Evolutionary conservation across 1,284 basidiomycete species (phyloP).

Genomic region (Austroboletus novae-zelandiae): DNA sequence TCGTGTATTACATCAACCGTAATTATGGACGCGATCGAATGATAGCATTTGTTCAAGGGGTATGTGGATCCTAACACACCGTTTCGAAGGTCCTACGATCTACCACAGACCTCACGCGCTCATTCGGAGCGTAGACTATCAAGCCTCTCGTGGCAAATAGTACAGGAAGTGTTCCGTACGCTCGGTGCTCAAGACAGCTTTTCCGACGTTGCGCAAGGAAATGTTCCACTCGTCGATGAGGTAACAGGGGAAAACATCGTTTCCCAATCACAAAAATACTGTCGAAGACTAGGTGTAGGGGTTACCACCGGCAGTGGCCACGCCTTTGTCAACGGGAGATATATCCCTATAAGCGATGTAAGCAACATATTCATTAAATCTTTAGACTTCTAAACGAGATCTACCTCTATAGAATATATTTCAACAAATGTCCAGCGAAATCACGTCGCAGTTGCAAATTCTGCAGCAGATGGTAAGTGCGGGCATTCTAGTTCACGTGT

Average conservation of each 20-base stretch:
- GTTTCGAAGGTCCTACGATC: neutral
- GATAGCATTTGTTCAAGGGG: constrained; percentile 56
- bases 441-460: constrained; percentile 59
- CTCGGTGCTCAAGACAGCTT: constrained; percentile 36
- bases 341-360: constrained; percentile 71
- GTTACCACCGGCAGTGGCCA: constrained; percentile 45
- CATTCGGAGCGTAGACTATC: constrained; percentile 34
- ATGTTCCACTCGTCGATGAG: constrained; percentile 21
- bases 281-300: constrained; percentile 48
- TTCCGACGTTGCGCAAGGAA: constrained; percentile 41
- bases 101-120: constrained; percentile 36
- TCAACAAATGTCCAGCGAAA: constrained; percentile 61
- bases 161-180: constrained; percentile 43
- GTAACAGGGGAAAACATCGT: constrained; percentile 31
- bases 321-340: constrained; percentile 87
- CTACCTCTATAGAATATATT: constrained; percentile 56
- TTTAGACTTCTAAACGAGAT: neutral
- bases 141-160: constrained; percentile 44
- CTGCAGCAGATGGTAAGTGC: constrained; percentile 66
- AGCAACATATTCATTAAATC: constrained; percentile 26
- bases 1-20: constrained; percentile 68
- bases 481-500: neutral
- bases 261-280: constrained; percentile 48
- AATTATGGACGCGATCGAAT: constrained; percentile 64
- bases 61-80: constrained; percentile 31